Evolutionary conservation across 257 asterid species (phyloP).

Genomic region (Euphrasia confusa): DNA sequence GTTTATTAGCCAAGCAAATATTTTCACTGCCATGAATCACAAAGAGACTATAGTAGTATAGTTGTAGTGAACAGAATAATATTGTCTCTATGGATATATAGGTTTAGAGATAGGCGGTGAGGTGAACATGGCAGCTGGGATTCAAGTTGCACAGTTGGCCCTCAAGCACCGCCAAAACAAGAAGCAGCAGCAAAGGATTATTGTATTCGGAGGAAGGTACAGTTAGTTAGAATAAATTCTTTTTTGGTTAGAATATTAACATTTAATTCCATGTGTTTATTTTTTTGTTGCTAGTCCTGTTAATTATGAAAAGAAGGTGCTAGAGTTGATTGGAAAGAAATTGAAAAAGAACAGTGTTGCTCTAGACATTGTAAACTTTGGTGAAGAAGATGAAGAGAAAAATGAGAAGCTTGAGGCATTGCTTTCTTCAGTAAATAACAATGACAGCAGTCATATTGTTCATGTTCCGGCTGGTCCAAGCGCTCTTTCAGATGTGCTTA

Average conservation of each 20-base stretch:
- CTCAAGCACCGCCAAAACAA: conserved; percentile 98
- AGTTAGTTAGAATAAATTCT: not conserved
- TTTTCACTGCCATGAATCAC: too few relatives aligned
- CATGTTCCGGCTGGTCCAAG: conserved; percentile 90
- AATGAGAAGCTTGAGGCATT: conserved; percentile 85
- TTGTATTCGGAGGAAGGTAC: conserved; percentile 95
- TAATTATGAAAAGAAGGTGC: conserved; percentile 77
- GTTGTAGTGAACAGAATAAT: too few relatives aligned
- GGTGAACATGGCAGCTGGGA: conserved; percentile 90
- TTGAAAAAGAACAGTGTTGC: conserved; percentile 97
- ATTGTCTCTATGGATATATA: conserved; percentile 24
- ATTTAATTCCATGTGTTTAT: not conserved
- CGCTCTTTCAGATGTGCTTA: conserved; percentile 94
- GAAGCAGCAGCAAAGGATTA: conserved; percentile 95
- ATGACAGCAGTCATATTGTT: conserved; percentile 89
- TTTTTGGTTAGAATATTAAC: not conserved
- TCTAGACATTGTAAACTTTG: conserved; percentile 93
- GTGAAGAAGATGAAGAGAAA: conserved; percentile 93
- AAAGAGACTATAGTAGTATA: too few relatives aligned
- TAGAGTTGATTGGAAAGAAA: conserved; percentile 90
- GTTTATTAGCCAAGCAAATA: too few relatives aligned
- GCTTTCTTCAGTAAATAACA: conserved; percentile 87
- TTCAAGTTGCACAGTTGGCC: conserved; percentile 97
- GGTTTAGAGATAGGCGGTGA: conserved; percentile 93
- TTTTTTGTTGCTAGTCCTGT: conserved; percentile 63